Evolutionary conservation across 768 basidiomycete genomes (phyloP).

Genomic region (Agaricus sinodeliciosus): DNA sequence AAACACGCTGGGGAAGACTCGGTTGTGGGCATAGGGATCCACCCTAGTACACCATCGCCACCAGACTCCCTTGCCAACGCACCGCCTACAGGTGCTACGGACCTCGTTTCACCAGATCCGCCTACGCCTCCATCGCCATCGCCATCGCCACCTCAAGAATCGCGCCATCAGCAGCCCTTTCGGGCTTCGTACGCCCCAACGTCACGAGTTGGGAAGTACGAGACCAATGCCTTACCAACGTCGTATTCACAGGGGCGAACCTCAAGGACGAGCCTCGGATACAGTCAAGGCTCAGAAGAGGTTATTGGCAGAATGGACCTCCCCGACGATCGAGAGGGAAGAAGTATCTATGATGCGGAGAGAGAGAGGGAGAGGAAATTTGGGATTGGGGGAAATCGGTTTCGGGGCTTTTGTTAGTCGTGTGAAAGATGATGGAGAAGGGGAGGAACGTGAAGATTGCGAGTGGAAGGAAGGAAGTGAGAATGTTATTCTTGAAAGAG

Average conservation of each 20-base stretch:
- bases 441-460: background rate
- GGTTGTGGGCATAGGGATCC: background rate
- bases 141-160: background rate
- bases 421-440: background rate
- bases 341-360: slow-evolving; percentile 1
- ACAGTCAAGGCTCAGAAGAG: slow-evolving; percentile 41
- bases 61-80: background rate
- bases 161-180: background rate
- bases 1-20: background rate
- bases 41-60: background rate
- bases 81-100: background rate
- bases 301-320: slow-evolving; percentile 49
- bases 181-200: background rate
- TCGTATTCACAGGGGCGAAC: background rate
- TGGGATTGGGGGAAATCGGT: slow-evolving; percentile 11
- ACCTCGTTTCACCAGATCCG: background rate
- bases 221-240: too few relatives aligned
- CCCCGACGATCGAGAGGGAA: background rate
- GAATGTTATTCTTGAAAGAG: background rate
- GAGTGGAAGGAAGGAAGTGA: slow-evolving; percentile 2
- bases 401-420: slow-evolving; percentile 3
- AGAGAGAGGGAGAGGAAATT: slow-evolving; percentile 6
- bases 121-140: background rate
- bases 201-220: background rate
- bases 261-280: background rate